Percentiles rank a stretch among this genome's conserved stretches.
Conservation (phyloP, 2,329 filamentous ascomycete genomes). For the Davidsoniella virescens region DNA sequence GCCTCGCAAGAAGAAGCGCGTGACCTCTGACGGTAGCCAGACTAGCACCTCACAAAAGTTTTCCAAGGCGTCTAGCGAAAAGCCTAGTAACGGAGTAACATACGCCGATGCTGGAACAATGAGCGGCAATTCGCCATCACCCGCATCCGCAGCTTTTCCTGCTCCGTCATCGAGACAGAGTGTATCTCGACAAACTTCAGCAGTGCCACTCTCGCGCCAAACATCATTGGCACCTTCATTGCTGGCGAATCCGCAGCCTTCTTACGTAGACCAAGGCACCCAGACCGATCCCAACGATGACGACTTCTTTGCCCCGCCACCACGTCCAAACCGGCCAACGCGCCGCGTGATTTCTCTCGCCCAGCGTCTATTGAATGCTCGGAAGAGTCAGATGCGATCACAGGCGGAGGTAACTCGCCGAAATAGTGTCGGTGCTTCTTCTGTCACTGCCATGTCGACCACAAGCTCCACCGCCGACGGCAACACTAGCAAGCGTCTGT, state of each 20-base stretch:
- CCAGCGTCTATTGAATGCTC: conserved; percentile 33
- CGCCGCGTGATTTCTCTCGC: conserved; percentile 37
- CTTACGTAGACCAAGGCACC: conserved; percentile 33
- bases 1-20: conserved; percentile 44
- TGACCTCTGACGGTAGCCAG: conserved; percentile 34
- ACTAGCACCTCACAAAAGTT: conserved; percentile 15
- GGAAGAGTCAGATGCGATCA: conserved; percentile 18
- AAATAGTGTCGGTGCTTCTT: not conserved
- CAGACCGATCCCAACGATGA: conserved; percentile 40
- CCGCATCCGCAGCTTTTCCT: conserved; percentile 22
- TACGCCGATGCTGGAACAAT: conserved; percentile 39
- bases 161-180: conserved; percentile 18
- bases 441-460: conserved; percentile 1
- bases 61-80: conserved; percentile 1
- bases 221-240: conserved; percentile 2
- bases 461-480: conserved; percentile 4
- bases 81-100: conserved; percentile 16
- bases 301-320: conserved; percentile 32
- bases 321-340: conserved; percentile 23
- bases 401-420: conserved; percentile 21
- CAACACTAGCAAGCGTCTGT: conserved; percentile 1
- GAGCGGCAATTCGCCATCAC: conserved; percentile 37
- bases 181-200: conserved; percentile 25
- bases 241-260: not conserved
- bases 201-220: conserved; percentile 20